Conservation (phyloP, 208 protist species). For the Trypanosoma cruzi region DNA sequence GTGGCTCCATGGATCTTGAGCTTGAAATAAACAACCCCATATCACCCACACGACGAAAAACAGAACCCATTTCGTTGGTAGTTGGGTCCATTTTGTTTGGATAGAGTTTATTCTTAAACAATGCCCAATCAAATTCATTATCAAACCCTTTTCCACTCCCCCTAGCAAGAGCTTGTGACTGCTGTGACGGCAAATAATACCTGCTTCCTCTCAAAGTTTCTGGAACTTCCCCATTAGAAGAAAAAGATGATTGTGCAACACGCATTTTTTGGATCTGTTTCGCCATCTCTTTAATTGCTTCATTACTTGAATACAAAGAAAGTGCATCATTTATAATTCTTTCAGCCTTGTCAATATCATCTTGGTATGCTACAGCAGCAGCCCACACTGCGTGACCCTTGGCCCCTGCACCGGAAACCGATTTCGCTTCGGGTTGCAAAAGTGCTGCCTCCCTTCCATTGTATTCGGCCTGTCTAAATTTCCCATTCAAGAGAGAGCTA, state of each 20-base stretch:
- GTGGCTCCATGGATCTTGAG: constrained; percentile 65
- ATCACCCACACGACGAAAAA: constrained; percentile 84
- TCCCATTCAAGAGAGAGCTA: constrained; percentile 51
- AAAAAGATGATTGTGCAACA: constrained; percentile 30
- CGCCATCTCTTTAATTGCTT: constrained; percentile 28
- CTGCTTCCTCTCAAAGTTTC: constrained; percentile 28
- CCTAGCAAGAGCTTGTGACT: constrained; percentile 43
- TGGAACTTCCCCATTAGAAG: constrained; percentile 24
- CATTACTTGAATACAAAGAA: constrained; percentile 38
- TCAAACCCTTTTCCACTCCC: constrained; percentile 74
- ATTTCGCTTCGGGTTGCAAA: constrained; percentile 36
- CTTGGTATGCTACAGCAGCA: constrained; percentile 75
- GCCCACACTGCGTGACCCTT: constrained; percentile 77
- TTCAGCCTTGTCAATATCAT: constrained; percentile 68
- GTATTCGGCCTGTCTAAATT: constrained; percentile 80
- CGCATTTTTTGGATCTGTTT: constrained; percentile 27
- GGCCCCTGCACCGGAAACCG: constrained; percentile 14
- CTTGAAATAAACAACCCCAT: constrained; percentile 76
- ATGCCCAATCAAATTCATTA: constrained; percentile 85
- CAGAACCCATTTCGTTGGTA: constrained; percentile 84
- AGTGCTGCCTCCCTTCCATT: constrained; percentile 77
- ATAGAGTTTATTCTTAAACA: constrained; percentile 85
- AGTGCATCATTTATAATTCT: constrained; percentile 74
- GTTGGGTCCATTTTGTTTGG: constrained; percentile 83
- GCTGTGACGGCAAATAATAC: constrained; percentile 48